These are phyloP conservation scores for Dichotomopilus funicola DNA, from an alignment of 2,329 filamentous ascomycete species.

Conservation along the genomic window DNA sequence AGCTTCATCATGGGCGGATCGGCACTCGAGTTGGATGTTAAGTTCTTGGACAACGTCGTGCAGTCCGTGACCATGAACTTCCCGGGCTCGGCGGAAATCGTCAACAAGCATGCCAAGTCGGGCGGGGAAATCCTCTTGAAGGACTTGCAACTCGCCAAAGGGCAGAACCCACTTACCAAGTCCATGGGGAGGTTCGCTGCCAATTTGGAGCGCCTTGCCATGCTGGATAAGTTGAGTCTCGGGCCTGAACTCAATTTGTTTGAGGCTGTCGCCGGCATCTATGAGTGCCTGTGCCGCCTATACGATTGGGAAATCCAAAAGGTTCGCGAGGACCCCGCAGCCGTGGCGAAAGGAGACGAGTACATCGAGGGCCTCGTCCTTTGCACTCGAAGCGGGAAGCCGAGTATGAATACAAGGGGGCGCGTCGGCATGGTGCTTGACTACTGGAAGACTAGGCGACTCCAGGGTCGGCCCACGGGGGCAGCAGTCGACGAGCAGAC, in stretches of 20 bases:
- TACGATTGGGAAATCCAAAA: slow-evolving; percentile 62
- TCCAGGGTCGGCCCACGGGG: slow-evolving; percentile 33
- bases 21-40: slow-evolving; percentile 55
- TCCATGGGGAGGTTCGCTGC: slow-evolving; percentile 62
- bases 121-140: slow-evolving; percentile 60
- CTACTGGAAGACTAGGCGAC: slow-evolving; percentile 66
- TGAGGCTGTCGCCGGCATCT: slow-evolving; percentile 68
- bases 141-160: slow-evolving; percentile 54
- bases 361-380: slow-evolving; percentile 52
- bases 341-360: slow-evolving; percentile 41
- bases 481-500: slow-evolving; percentile 34
- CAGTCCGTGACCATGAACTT: slow-evolving; percentile 58
- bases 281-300: slow-evolving; percentile 62
- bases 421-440: slow-evolving; percentile 65
- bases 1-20: slow-evolving; percentile 57
- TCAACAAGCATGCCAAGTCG: slow-evolving; percentile 53
- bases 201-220: slow-evolving; percentile 64
- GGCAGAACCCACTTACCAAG: slow-evolving; percentile 61
- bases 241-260: slow-evolving; percentile 66
- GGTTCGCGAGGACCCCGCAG: slow-evolving; percentile 43
- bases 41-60: slow-evolving; percentile 55
- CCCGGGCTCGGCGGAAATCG: slow-evolving; percentile 50
- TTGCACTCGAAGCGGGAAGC: slow-evolving; percentile 63
- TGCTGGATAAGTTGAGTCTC: slow-evolving; percentile 64
- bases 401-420: slow-evolving; percentile 61